These are phyloP conservation scores for Botrytis medusae DNA, from an alignment of 2,329 filamentous ascomycete genomes.

Conservation along the genomic window DNA sequence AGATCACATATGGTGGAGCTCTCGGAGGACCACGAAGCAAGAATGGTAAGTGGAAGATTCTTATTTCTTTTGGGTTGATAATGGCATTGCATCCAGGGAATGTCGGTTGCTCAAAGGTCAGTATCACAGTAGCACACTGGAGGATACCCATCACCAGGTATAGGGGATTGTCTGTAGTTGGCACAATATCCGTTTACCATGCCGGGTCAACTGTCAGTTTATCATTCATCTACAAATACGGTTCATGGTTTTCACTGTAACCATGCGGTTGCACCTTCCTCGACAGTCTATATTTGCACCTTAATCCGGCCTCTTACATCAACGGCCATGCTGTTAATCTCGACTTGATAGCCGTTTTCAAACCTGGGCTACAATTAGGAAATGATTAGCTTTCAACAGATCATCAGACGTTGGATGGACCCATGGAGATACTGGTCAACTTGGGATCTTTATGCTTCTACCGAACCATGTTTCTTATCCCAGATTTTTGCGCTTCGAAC, in stretches of 20 bases:
- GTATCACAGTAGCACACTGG: neutral
- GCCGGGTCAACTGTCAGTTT: neutral
- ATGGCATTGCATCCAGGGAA: neutral
- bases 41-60: slow-evolving; percentile 26
- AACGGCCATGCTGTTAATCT: neutral
- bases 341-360: neutral
- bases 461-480: neutral
- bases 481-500: neutral
- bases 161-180: neutral
- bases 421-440: neutral
- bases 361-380: no score
- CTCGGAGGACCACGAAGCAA: slow-evolving; percentile 32
- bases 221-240: neutral
- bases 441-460: neutral
- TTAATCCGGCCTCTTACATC: neutral
- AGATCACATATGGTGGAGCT: slow-evolving; percentile 32
- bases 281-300: neutral
- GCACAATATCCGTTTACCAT: neutral
- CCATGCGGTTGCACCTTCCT: neutral
- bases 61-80: slow-evolving; percentile 1
- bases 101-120: neutral
- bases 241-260: neutral
- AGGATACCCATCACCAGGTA: neutral
- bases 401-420: neutral
- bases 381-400: neutral